These are phyloP conservation scores for Saccharomycopsis sp. DNA, from an alignment of 805 yeast genomes.

Conservation along the genomic window DNA sequence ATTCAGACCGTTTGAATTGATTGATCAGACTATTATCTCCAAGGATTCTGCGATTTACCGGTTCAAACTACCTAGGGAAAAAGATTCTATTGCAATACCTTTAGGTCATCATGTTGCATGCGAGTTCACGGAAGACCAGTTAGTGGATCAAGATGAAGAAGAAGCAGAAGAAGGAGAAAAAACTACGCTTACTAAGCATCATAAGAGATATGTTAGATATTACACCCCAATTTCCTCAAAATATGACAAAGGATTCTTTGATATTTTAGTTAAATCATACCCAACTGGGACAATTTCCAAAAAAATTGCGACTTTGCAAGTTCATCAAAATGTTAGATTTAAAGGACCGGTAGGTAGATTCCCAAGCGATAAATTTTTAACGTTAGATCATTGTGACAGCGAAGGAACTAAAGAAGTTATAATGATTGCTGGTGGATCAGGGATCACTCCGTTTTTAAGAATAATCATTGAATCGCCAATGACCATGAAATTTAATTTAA, in stretches of 20 bases:
- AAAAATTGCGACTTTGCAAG: slow-evolving; percentile 53
- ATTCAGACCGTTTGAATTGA: slow-evolving; percentile 62
- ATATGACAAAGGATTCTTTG: slow-evolving; percentile 67
- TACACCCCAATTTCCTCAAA: slow-evolving; percentile 73
- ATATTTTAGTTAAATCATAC: slow-evolving; percentile 70
- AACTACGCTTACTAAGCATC: slow-evolving; percentile 35
- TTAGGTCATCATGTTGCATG: slow-evolving; percentile 73
- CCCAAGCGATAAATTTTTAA: slow-evolving; percentile 35
- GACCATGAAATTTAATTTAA: slow-evolving; percentile 53
- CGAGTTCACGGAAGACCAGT: slow-evolving; percentile 26
- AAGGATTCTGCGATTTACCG: slow-evolving; percentile 68
- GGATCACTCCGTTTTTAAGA: slow-evolving; percentile 86
- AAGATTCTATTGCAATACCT: slow-evolving; percentile 59
- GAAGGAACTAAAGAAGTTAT: slow-evolving; percentile 52
- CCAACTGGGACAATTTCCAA: slow-evolving; percentile 64
- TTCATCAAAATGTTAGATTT: slow-evolving; percentile 62
- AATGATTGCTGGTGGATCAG: slow-evolving; percentile 80
- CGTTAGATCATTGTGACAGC: slow-evolving; percentile 17
- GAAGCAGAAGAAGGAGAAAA: slow-evolving; percentile 29
- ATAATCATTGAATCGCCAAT: slow-evolving; percentile 65
- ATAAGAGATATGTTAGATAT: slow-evolving; percentile 52
- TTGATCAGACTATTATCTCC: slow-evolving; percentile 67
- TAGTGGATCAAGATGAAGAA: slow-evolving; percentile 25
- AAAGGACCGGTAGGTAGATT: slow-evolving; percentile 78
- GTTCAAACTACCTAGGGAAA: slow-evolving; percentile 54